A percentile compares a stretch with the other conserved stretches of the same genome.
These are phyloP conservation scores for Tylopilus sp. DNA, from an alignment of 1,284 basidiomycete species.

Conservation along the genomic window DNA sequence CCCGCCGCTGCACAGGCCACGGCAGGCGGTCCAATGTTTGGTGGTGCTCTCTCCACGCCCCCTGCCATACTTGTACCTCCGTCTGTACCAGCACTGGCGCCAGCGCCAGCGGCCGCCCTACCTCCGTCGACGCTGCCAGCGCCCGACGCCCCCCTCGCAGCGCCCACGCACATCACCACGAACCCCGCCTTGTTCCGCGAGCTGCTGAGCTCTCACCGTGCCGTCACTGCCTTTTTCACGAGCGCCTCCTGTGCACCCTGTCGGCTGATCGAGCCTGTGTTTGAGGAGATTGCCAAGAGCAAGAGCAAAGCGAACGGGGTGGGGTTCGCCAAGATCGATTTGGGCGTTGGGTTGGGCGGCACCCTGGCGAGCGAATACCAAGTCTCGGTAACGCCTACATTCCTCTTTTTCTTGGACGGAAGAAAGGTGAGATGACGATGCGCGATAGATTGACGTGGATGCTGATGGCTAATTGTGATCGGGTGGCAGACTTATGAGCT, in stretches of 20 bases:
- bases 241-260: slow-evolving; percentile 63
- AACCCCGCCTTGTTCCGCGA: slow-evolving; percentile 52
- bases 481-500: slow-evolving; percentile 60
- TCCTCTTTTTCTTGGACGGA: slow-evolving; percentile 78
- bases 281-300: slow-evolving; percentile 48
- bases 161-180: slow-evolving; percentile 60
- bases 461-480: slow-evolving; percentile 11
- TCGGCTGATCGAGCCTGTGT: slow-evolving; percentile 59
- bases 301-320: slow-evolving; percentile 42
- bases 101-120: slow-evolving; percentile 9
- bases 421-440: slow-evolving; percentile 51
- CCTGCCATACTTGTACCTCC: neutral
- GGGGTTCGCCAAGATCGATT: slow-evolving; percentile 79
- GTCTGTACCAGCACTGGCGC: slow-evolving; percentile 18
- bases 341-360: slow-evolving; percentile 61
- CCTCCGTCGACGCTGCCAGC: slow-evolving; percentile 30
- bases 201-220: slow-evolving; percentile 47
- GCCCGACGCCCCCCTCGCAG: slow-evolving; percentile 49
- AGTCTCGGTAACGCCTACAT: slow-evolving; percentile 81
- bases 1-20: slow-evolving; percentile 57
- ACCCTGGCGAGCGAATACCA: slow-evolving; percentile 61
- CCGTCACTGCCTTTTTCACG: slow-evolving; percentile 64
- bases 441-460: neutral
- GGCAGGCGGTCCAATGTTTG: slow-evolving; percentile 30
- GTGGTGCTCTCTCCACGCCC: slow-evolving; percentile 18